Percentiles rank a stretch among this genome's conserved stretches.
These are phyloP conservation scores for Termitomyces sp. DNA, from an alignment of 768 basidiomycete species.

Conservation along the genomic window DNA sequence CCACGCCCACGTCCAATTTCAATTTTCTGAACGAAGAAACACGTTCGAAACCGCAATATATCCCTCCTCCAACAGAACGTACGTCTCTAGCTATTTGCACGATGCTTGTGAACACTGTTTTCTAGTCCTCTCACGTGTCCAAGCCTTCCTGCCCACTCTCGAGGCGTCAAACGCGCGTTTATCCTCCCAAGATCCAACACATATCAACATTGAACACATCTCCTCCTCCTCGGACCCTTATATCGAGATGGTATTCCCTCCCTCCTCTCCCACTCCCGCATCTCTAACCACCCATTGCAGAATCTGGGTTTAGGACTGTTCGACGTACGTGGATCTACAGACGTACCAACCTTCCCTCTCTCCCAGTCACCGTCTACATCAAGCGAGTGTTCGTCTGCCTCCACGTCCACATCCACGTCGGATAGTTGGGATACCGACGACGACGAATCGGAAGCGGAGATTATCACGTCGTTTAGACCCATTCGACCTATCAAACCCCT, in stretches of 20 bases:
- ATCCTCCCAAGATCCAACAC: constrained; percentile 43
- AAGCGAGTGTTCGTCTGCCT: constrained; percentile 24
- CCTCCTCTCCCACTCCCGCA: constrained; percentile 1
- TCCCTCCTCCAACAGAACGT: constrained; percentile 49
- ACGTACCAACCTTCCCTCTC: background rate
- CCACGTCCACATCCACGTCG: constrained; percentile 18
- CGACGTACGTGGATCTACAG: constrained; percentile 28
- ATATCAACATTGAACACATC: constrained; percentile 67
- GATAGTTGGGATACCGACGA: constrained; percentile 30
- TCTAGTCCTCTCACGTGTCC: constrained; percentile 66
- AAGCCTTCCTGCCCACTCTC: constrained; percentile 67
- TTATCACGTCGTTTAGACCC: constrained; percentile 38
- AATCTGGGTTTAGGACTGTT: constrained; percentile 66
- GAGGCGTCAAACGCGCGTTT: constrained; percentile 63
- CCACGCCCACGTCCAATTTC: background rate
- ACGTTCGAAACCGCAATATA: constrained; percentile 18
- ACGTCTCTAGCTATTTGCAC: constrained; percentile 17
- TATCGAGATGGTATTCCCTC: constrained; percentile 58
- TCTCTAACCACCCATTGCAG: constrained; percentile 25
- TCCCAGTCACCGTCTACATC: background rate
- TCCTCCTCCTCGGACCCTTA: constrained; percentile 43
- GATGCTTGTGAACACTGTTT: background rate
- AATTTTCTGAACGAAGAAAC: background rate
- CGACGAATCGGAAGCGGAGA: constrained; percentile 33
- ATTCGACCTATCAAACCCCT: constrained; percentile 44